Percentiles rank a stretch among this genome's conserved stretches.
phyloP scores from a whole-genome alignment of 495 filamentous ascomycete genomes.

The Aspergillus taichungensis region DNA sequence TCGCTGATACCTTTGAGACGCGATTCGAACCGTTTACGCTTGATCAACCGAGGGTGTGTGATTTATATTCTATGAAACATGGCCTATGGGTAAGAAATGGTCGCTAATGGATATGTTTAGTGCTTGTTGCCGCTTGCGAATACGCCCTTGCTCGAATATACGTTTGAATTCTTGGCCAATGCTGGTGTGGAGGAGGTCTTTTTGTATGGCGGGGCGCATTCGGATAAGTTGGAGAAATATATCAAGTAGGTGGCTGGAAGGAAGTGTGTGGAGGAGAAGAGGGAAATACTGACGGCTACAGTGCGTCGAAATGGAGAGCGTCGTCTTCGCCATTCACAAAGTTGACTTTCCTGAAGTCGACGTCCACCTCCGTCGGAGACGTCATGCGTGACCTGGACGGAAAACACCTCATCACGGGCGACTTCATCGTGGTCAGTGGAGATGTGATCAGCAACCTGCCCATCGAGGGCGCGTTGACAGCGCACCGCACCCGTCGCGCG shows the following conservation, averaged over 20 bases:
- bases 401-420: constrained; percentile 73
- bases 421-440: constrained; percentile 88
- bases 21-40: constrained; percentile 83
- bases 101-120: constrained; percentile 28
- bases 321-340: constrained; percentile 73
- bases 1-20: constrained; percentile 91
- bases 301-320: constrained; percentile 60
- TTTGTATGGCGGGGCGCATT: constrained; percentile 84
- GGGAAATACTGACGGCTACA: constrained; percentile 11
- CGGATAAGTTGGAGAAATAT: constrained; percentile 80
- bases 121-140: constrained; percentile 93
- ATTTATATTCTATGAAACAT: background rate
- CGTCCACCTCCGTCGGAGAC: constrained; percentile 83
- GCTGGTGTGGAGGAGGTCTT: constrained; percentile 87
- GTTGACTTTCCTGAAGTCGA: constrained; percentile 78
- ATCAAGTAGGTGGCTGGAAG: constrained; percentile 44
- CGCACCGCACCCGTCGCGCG: constrained; percentile 71
- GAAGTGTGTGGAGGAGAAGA: background rate
- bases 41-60: constrained; percentile 77
- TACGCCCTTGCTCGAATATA: constrained; percentile 92
- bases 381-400: constrained; percentile 91
- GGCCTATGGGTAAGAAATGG: background rate
- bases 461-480: constrained; percentile 67
- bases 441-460: constrained; percentile 89
- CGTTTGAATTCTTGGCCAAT: constrained; percentile 90